A percentile compares a stretch with the other conserved stretches of the same genome.
These are phyloP conservation scores for Heracleum sosnowskyi DNA, from an alignment of 129 eudicot species.

Conservation along the genomic window DNA sequence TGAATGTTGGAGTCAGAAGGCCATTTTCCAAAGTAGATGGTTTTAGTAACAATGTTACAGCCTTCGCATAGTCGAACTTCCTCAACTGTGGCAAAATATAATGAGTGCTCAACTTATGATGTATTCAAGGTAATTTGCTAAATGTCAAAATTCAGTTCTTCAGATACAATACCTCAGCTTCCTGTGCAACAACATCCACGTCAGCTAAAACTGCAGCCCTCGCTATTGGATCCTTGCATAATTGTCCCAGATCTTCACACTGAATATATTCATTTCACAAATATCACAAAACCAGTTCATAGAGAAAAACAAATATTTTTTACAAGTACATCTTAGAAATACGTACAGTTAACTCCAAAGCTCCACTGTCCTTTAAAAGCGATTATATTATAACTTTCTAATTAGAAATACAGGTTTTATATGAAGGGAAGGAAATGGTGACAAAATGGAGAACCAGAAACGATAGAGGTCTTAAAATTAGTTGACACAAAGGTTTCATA, in stretches of 20 bases:
- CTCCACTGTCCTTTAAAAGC: neutral
- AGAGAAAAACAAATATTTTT: neutral
- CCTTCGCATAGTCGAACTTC: too few species aligned
- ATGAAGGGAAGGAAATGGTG: neutral
- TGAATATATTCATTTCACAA: slow-evolving; percentile 14
- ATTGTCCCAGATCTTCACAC: slow-evolving; percentile 61
- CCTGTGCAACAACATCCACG: slow-evolving; percentile 74
- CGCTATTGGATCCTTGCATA: slow-evolving; percentile 75
- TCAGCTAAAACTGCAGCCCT: slow-evolving; percentile 86
- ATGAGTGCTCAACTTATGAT: neutral
- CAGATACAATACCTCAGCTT: slow-evolving; percentile 61
- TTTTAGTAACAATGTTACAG: too few species aligned
- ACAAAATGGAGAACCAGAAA: too few species aligned
- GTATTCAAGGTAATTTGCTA: neutral
- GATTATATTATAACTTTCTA: neutral
- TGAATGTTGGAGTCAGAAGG: slow-evolving; percentile 16
- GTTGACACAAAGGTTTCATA: too few species aligned
- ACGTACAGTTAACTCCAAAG: neutral
- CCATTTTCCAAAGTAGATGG: too few species aligned
- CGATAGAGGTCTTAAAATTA: too few species aligned
- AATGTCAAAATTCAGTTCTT: neutral
- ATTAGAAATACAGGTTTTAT: neutral
- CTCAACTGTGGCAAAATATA: slow-evolving; percentile 31
- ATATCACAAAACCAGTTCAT: neutral
- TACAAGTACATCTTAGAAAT: neutral